These are phyloP conservation scores for Calonectria multiphialidica DNA, from an alignment of 2,329 filamentous ascomycete genomes.

Conservation along the genomic window DNA sequence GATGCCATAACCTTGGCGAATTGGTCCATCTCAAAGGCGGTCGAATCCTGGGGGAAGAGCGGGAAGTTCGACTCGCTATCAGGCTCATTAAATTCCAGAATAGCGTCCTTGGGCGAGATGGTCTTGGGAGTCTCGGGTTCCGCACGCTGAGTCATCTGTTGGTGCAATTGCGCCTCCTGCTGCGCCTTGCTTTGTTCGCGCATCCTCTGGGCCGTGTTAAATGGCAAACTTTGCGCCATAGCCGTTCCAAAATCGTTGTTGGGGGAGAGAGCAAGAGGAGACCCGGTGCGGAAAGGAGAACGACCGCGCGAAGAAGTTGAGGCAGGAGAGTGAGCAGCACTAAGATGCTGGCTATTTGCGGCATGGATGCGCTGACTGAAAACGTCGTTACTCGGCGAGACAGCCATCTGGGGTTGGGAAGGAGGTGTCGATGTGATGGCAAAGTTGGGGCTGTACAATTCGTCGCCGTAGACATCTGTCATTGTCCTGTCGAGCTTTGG, in stretches of 20 bases:
- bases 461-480: constrained; percentile 87
- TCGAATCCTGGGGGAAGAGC: constrained; percentile 76
- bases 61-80: constrained; percentile 79
- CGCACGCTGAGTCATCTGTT: constrained; percentile 54
- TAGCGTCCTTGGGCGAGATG: constrained; percentile 93
- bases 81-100: constrained; percentile 84
- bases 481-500: constrained; percentile 89
- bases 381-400: constrained; percentile 67
- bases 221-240: constrained; percentile 40
- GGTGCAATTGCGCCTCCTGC: constrained; percentile 64
- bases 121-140: constrained; percentile 76
- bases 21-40: constrained; percentile 57
- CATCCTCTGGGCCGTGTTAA: constrained; percentile 69
- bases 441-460: constrained; percentile 82
- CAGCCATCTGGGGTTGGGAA: constrained; percentile 57
- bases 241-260: constrained; percentile 56
- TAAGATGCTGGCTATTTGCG: constrained; percentile 80
- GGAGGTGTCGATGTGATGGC: constrained; percentile 69
- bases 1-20: constrained; percentile 50
- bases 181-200: constrained; percentile 72
- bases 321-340: constrained; percentile 65
- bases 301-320: constrained; percentile 70
- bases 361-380: constrained; percentile 84
- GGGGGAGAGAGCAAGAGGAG: constrained; percentile 66
- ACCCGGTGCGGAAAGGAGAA: constrained; percentile 85